These are phyloP conservation scores for Solanum tacnaense DNA, from an alignment of 257 asterid species.

Conservation along the genomic window DNA sequence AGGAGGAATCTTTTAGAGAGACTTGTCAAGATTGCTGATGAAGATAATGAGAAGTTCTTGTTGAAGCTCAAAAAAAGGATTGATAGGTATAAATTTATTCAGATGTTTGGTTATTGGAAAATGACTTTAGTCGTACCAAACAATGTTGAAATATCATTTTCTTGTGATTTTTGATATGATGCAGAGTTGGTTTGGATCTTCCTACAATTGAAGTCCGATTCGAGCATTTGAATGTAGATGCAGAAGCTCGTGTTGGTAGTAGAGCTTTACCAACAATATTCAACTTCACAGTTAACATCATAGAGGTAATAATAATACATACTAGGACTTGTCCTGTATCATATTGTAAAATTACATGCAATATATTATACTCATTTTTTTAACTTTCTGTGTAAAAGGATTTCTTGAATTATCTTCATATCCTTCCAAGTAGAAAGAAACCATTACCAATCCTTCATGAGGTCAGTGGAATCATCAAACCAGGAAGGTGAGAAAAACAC, in stretches of 20 bases:
- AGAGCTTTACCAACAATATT: conserved; percentile 77
- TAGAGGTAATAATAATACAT: conserved; percentile 49
- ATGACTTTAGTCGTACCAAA: neutral
- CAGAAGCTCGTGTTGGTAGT: conserved; percentile 72
- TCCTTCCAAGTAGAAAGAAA: conserved; percentile 62
- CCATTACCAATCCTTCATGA: conserved; percentile 69
- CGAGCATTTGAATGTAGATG: conserved; percentile 68
- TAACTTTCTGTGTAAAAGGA: conserved; percentile 25
- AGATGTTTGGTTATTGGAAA: neutral
- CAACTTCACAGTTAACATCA: conserved; percentile 49
- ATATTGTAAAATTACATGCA: neutral
- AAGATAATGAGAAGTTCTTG: conserved; percentile 77
- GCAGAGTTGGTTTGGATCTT: conserved; percentile 71
- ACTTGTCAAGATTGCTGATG: conserved; percentile 53
- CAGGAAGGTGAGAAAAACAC: conserved; percentile 49
- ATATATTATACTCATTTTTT: neutral
- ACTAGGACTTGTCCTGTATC: neutral
- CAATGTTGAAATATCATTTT: neutral
- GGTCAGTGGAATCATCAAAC: conserved; percentile 69
- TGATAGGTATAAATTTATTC: conserved; percentile 30
- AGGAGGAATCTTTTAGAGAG: conserved; percentile 61
- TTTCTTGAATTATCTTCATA: conserved; percentile 38
- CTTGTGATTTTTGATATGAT: neutral
- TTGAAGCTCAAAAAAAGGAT: conserved; percentile 52
- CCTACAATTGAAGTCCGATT: conserved; percentile 79